Evolutionary conservation across 2,329 filamentous ascomycete species (phyloP).

Genomic region (Nemania sp.): DNA sequence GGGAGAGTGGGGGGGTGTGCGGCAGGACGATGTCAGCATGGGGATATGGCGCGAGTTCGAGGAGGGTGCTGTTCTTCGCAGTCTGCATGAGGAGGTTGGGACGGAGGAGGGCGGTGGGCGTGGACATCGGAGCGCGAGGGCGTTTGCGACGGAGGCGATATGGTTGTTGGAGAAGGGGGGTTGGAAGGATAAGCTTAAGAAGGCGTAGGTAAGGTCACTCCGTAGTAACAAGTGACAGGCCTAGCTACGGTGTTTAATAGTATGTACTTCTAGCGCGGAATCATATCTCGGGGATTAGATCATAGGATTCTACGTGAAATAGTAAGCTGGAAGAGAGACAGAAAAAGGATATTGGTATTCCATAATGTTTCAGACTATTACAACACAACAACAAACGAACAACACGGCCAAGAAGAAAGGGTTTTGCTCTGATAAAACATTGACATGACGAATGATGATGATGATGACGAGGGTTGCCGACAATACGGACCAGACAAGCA

Average conservation of each 20-base stretch:
- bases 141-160: conserved; percentile 88
- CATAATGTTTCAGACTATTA: conserved; percentile 49
- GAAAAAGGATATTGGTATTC: conserved; percentile 40
- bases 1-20: conserved; percentile 76
- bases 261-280: not conserved
- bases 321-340: conserved; percentile 27
- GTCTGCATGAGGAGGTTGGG: conserved; percentile 79
- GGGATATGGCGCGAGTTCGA: conserved; percentile 87
- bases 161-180: conserved; percentile 84
- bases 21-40: conserved; percentile 73
- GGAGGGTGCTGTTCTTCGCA: conserved; percentile 80
- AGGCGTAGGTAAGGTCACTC: conserved; percentile 56
- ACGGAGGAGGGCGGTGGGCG: conserved; percentile 72
- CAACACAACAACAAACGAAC: conserved; percentile 39
- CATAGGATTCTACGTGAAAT: not conserved
- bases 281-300: not conserved
- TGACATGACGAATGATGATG: not conserved
- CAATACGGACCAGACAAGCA: conserved; percentile 20
- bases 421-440: not conserved
- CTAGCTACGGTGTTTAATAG: not conserved
- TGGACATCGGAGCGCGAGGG: conserved; percentile 82
- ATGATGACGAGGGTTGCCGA: conserved; percentile 12
- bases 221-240: too few relatives aligned
- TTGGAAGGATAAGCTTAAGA: conserved; percentile 71
- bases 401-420: not conserved